phyloP scores from a whole-genome alignment of 2,329 filamentous ascomycete genomes.

The Ilyonectria mors-panacis region DNA sequence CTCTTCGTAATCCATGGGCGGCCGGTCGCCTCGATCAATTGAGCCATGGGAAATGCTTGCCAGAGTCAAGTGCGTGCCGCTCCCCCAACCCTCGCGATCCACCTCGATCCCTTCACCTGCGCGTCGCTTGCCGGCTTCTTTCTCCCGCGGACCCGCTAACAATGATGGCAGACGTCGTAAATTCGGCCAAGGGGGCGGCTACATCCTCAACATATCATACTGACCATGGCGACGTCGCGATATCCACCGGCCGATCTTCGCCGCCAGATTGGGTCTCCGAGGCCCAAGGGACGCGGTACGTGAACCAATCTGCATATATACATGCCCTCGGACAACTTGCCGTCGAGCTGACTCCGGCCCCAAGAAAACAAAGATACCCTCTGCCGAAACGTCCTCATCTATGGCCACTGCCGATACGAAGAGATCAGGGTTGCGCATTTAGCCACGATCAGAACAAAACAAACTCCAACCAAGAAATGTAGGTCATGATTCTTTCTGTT shows the following conservation, averaged over 20 bases:
- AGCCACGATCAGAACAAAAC: conserved; percentile 84
- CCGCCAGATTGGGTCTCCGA: conserved; percentile 69
- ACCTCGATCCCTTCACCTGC: conserved; percentile 10
- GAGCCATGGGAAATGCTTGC: conserved; percentile 65
- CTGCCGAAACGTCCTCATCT: conserved; percentile 93
- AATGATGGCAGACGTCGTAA: conserved; percentile 58
- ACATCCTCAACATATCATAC: conserved; percentile 45
- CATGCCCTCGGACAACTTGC: conserved; percentile 16
- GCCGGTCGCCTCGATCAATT: conserved; percentile 58
- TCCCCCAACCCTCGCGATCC: conserved; percentile 29
- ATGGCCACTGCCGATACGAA: conserved; percentile 93
- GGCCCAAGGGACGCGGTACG: conserved; percentile 70
- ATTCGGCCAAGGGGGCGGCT: conserved; percentile 55
- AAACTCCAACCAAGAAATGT: conserved; percentile 63
- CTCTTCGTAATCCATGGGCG: conserved; percentile 58
- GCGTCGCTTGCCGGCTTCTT: neutral
- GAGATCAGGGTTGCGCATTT: conserved; percentile 93
- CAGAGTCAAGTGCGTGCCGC: conserved; percentile 60
- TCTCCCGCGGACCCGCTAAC: conserved; percentile 35
- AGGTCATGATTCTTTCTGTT: conserved; percentile 50
- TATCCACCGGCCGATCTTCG: conserved; percentile 63
- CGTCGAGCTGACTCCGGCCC: conserved; percentile 31
- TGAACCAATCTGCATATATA: conserved; percentile 35
- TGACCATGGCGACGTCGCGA: conserved; percentile 63
- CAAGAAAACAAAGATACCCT: conserved; percentile 89